phyloP scores from a whole-genome alignment of 2,329 filamentous ascomycete genomes.

The Leptographium flavum region DNA sequence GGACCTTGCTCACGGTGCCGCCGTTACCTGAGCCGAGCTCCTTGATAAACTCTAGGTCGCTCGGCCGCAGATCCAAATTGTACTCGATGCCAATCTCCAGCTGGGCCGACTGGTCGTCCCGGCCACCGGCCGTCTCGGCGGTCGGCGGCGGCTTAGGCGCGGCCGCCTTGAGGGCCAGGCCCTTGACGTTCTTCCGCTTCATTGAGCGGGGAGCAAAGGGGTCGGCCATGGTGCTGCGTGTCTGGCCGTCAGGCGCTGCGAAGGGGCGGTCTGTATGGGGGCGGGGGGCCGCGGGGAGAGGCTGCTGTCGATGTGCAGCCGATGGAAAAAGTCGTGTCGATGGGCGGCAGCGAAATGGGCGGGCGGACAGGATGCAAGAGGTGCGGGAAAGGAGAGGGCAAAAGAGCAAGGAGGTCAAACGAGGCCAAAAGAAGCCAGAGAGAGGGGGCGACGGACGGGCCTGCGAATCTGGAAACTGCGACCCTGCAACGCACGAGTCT shows the following conservation, averaged over 20 bases:
- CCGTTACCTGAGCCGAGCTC: slow-evolving; percentile 94
- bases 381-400: neutral
- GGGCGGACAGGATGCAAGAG: neutral
- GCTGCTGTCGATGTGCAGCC: neutral
- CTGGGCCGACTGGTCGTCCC: slow-evolving; percentile 45
- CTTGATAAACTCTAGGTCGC: slow-evolving; percentile 85
- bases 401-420: neutral
- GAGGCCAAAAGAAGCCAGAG: neutral
- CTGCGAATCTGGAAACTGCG: slow-evolving; percentile 1
- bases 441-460: neutral
- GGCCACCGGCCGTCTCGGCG: slow-evolving; percentile 47
- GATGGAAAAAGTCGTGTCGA: neutral
- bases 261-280: neutral
- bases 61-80: slow-evolving; percentile 78
- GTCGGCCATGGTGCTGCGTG: slow-evolving; percentile 37
- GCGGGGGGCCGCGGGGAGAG: neutral
- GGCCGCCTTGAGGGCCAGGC: slow-evolving; percentile 66
- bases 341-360: neutral
- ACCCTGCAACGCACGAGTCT: neutral
- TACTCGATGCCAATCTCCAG: slow-evolving; percentile 97
- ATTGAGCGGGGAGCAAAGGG: slow-evolving; percentile 60
- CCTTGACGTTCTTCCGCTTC: slow-evolving; percentile 99
- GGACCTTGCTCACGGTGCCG: slow-evolving; percentile 95
- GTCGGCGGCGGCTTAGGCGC: slow-evolving; percentile 58
- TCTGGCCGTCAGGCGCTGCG: too few relatives aligned